Evolutionary conservation across 169 alveolate genomes (phyloP).

Genomic region (Plasmodium inui): DNA sequence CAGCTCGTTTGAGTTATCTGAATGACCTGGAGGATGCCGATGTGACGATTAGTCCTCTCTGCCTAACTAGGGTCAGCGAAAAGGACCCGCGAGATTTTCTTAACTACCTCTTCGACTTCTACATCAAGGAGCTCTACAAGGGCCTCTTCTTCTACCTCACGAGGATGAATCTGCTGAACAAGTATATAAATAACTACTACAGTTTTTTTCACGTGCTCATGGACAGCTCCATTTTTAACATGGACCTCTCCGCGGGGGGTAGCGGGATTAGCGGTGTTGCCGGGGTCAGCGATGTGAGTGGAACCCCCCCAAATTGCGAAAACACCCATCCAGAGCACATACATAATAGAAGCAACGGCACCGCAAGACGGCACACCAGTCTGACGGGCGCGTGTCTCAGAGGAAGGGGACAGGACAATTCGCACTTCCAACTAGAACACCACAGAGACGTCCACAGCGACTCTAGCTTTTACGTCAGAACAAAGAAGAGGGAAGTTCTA

Average conservation of each 20-base stretch:
- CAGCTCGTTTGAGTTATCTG: background rate
- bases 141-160: constrained; percentile 36
- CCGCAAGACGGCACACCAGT: background rate
- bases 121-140: constrained; percentile 48
- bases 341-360: background rate
- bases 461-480: constrained; percentile 17
- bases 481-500: constrained; percentile 16
- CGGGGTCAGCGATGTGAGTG: background rate
- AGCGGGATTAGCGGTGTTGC: background rate
- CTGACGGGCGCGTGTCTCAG: background rate
- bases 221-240: background rate
- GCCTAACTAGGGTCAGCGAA: constrained; percentile 8
- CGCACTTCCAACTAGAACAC: background rate
- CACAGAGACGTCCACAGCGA: constrained; percentile 3
- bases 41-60: background rate
- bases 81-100: background rate
- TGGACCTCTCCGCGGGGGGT: background rate
- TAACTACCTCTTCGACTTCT: constrained; percentile 23
- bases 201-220: constrained; percentile 33
- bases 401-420: background rate
- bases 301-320: background rate
- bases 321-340: background rate
- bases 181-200: constrained; percentile 30
- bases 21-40: constrained; percentile 27
- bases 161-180: constrained; percentile 31